These are phyloP conservation scores for Cytospora mali DNA, from an alignment of 2,329 filamentous ascomycete genomes.

Conservation along the genomic window DNA sequence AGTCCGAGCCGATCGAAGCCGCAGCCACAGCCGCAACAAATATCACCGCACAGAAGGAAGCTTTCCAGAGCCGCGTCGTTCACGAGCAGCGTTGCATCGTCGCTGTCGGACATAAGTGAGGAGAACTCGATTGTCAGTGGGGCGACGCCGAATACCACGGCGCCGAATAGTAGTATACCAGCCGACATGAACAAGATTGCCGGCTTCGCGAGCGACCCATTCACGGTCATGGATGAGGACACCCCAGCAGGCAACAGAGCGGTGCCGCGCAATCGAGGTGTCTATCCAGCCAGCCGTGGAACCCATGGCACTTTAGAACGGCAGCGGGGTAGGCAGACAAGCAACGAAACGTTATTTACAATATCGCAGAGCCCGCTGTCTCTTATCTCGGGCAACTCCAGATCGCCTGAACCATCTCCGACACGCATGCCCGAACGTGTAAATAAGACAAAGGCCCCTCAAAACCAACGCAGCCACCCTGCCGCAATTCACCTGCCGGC, in stretches of 20 bases:
- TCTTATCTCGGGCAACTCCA: constrained; percentile 22
- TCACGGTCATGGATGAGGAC: constrained; percentile 5
- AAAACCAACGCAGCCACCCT: neutral
- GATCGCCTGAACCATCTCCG: constrained; percentile 15
- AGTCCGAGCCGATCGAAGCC: constrained; percentile 45
- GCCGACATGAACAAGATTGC: constrained; percentile 21
- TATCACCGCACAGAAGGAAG: constrained; percentile 15
- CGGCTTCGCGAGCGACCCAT: constrained; percentile 11
- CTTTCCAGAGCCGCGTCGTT: constrained; percentile 35
- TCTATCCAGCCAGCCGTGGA: neutral
- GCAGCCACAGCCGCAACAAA: constrained; percentile 27
- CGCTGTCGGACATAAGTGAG: constrained; percentile 60
- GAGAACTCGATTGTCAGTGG: constrained; percentile 51
- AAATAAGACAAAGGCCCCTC: neutral
- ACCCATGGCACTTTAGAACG: constrained; percentile 1
- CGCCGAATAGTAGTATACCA: constrained; percentile 18
- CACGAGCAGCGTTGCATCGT: constrained; percentile 53
- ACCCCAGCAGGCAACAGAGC: constrained; percentile 5
- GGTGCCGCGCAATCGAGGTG: neutral
- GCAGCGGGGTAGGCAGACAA: neutral
- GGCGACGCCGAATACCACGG: constrained; percentile 15
- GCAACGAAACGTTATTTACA: constrained; percentile 5
- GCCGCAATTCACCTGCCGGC: neutral
- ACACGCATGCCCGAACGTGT: neutral
- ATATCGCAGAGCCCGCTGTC: constrained; percentile 24